Percentiles rank a stretch among this genome's conserved stretches.
Conservation (phyloP, 2,329 filamentous ascomycete genomes). For the Trichophyton mentagrophytes region DNA sequence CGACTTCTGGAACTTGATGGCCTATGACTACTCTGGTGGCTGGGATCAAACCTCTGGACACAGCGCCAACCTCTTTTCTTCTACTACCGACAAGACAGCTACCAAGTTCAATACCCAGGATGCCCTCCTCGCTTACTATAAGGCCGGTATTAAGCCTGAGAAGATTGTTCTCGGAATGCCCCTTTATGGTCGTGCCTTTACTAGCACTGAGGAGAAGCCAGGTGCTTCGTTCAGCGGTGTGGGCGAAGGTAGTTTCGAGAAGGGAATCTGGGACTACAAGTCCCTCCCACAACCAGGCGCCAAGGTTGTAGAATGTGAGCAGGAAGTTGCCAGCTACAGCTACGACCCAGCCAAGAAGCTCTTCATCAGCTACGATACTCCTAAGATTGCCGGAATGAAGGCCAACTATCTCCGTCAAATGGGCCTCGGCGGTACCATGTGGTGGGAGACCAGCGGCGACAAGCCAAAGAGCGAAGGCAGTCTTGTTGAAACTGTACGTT, state of each 20-base stretch:
- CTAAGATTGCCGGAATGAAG: slow-evolving; percentile 55
- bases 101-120: slow-evolving; percentile 69
- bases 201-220: slow-evolving; percentile 62
- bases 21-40: slow-evolving; percentile 74
- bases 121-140: slow-evolving; percentile 59
- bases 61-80: slow-evolving; percentile 64
- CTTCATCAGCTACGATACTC: slow-evolving; percentile 66
- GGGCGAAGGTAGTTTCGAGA: slow-evolving; percentile 72
- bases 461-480: slow-evolving; percentile 7
- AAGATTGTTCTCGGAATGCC: slow-evolving; percentile 90
- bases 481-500: slow-evolving; percentile 10
- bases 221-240: slow-evolving; percentile 50
- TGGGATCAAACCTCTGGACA: slow-evolving; percentile 66
- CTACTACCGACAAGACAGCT: slow-evolving; percentile 41
- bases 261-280: slow-evolving; percentile 81
- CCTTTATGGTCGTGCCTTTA: slow-evolving; percentile 77
- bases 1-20: slow-evolving; percentile 53
- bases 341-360: slow-evolving; percentile 49
- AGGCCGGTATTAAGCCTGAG: slow-evolving; percentile 47
- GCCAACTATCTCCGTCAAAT: slow-evolving; percentile 54
- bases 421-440: slow-evolving; percentile 81
- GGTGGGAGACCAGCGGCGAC: slow-evolving; percentile 84
- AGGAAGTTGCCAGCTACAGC: slow-evolving; percentile 57
- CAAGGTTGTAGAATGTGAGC: slow-evolving; percentile 46
- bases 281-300: slow-evolving; percentile 58